Conservation (phyloP, 2,329 filamentous ascomycete species). For the Chrysoporthe deuterocubensis region DNA sequence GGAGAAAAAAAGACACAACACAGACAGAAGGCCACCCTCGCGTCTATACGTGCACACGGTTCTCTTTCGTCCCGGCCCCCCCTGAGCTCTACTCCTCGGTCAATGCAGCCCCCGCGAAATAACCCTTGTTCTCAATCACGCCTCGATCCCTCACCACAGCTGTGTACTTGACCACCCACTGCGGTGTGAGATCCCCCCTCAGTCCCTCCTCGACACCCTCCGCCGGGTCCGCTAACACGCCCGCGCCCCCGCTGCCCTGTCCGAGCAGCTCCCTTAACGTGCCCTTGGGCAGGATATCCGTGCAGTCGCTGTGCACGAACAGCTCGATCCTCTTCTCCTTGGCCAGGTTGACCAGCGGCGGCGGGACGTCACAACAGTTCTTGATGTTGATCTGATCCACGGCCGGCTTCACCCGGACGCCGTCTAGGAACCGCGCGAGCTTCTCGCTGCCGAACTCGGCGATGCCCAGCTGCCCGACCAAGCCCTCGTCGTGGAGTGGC, state of each 20-base stretch:
- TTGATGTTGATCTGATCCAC: conserved; percentile 97
- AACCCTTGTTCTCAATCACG: conserved; percentile 98
- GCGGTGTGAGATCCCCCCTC: conserved; percentile 77
- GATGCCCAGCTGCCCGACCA: conserved; percentile 78
- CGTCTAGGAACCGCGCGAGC: conserved; percentile 74
- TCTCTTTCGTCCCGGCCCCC: neutral
- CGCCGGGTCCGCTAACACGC: conserved; percentile 68
- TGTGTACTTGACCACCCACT: conserved; percentile 98
- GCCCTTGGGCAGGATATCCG: conserved; percentile 84
- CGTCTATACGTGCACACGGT: neutral
- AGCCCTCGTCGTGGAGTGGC: conserved; percentile 66
- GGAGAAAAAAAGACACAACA: neutral
- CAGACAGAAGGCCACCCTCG: neutral
- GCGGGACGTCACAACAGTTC: conserved; percentile 95
- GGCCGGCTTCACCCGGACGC: conserved; percentile 72
- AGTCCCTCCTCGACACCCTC: conserved; percentile 56
- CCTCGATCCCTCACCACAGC: conserved; percentile 92
- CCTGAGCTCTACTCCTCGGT: conserved; percentile 38
- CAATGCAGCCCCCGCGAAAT: conserved; percentile 85
- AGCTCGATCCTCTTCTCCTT: conserved; percentile 83
- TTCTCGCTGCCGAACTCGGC: conserved; percentile 90
- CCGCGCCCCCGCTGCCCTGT: conserved; percentile 71
- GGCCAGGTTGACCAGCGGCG: conserved; percentile 82
- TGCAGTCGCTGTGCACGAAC: conserved; percentile 92
- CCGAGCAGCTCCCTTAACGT: conserved; percentile 85